Evolutionary conservation across 768 basidiomycete genomes (phyloP).

Genomic region (Hygrocybe coccinea): DNA sequence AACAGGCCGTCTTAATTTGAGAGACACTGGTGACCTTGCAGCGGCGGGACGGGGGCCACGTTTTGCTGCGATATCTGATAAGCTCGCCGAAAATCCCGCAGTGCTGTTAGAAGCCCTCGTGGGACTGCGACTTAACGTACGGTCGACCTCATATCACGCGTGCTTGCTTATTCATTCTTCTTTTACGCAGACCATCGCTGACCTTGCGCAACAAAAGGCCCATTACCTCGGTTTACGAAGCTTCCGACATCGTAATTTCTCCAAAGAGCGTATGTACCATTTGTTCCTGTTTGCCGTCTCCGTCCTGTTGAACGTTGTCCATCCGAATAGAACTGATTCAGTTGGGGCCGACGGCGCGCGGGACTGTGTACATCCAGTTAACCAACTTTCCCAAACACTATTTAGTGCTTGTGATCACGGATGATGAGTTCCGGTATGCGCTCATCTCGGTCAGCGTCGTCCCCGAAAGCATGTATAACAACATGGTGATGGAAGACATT

Average conservation of each 20-base stretch:
- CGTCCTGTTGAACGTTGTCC: background rate
- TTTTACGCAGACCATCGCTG: slow-evolving; percentile 68
- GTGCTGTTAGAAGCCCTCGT: slow-evolving; percentile 54
- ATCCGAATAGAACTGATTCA: slow-evolving; percentile 33
- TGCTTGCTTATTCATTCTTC: background rate
- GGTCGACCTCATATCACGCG: slow-evolving; percentile 20
- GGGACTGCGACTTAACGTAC: slow-evolving; percentile 59
- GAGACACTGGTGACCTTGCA: slow-evolving; percentile 77
- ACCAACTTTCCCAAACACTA: slow-evolving; percentile 75
- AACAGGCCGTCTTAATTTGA: slow-evolving; percentile 72
- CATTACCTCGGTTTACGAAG: slow-evolving; percentile 76
- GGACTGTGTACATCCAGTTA: slow-evolving; percentile 71
- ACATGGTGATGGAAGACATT: slow-evolving; percentile 70
- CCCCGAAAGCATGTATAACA: slow-evolving; percentile 50
- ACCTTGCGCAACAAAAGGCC: slow-evolving; percentile 81
- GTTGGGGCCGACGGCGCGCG: slow-evolving; percentile 59
- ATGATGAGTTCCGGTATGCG: slow-evolving; percentile 75
- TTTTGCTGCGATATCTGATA: slow-evolving; percentile 53
- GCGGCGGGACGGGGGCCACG: slow-evolving; percentile 67
- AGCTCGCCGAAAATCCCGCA: slow-evolving; percentile 65
- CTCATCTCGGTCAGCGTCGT: slow-evolving; percentile 63
- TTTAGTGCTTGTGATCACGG: slow-evolving; percentile 77
- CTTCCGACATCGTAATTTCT: slow-evolving; percentile 64
- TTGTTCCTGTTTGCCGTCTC: background rate
- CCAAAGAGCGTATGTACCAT: slow-evolving; percentile 48